phyloP scores from a whole-genome alignment of 2,329 filamentous ascomycete species.

The Ascochyta rabiei region DNA sequence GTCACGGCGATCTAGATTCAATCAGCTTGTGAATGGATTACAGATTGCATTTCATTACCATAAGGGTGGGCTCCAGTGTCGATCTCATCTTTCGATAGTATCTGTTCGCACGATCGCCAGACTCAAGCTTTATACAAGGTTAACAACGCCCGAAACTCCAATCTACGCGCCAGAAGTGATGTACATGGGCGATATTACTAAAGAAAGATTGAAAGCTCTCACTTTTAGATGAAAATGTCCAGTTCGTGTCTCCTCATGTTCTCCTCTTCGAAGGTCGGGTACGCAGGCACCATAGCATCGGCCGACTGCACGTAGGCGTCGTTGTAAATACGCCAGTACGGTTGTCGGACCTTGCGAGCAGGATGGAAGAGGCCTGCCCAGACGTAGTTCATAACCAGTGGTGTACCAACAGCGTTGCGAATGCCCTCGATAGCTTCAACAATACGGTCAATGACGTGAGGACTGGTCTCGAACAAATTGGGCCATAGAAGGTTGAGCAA shows the following conservation, averaged over 20 bases:
- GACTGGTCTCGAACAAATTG: conserved; percentile 96
- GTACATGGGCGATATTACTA: conserved; percentile 6
- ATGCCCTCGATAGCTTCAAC: conserved; percentile 97
- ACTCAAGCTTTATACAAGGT: conserved; percentile 10
- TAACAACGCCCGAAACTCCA: conserved; percentile 18
- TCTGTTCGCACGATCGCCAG: too few relatives aligned
- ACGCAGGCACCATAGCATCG: conserved; percentile 96
- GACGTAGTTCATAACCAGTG: conserved; percentile 94
- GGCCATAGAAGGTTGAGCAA: conserved; percentile 94
- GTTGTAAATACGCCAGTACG: conserved; percentile 97
- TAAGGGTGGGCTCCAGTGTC: not conserved
- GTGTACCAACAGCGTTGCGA: conserved; percentile 88
- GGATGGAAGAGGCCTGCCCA: conserved; percentile 98
- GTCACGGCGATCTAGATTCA: conserved; percentile 23
- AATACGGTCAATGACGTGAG: conserved; percentile 97
- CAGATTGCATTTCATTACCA: conserved; percentile 34
- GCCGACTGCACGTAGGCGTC: conserved; percentile 93
- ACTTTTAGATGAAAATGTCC: conserved; percentile 73
- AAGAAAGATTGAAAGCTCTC: conserved; percentile 2
- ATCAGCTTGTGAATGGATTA: conserved; percentile 30
- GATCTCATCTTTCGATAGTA: too few relatives aligned
- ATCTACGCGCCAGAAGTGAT: conserved; percentile 2
- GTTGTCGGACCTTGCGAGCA: conserved; percentile 88
- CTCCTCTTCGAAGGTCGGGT: conserved; percentile 84
- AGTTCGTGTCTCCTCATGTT: conserved; percentile 79